phyloP scores from a whole-genome alignment of 176 grass and related monocot species.

The Triticum urartu region DNA sequence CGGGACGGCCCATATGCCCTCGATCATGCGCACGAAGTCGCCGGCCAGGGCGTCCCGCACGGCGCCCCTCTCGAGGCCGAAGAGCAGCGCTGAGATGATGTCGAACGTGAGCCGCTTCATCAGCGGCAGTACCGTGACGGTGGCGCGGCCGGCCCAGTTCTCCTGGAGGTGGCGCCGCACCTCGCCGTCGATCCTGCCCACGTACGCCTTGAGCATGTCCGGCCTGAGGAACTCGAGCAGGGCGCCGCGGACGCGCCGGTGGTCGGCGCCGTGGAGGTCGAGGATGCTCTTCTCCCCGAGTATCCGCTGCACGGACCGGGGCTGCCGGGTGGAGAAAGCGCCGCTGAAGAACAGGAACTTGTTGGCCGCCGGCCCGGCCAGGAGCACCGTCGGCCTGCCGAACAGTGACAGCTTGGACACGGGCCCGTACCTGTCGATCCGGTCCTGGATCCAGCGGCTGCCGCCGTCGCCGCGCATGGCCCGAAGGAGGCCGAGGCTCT shows the following conservation, averaged over 20 bases:
- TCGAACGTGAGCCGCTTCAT: constrained; percentile 57
- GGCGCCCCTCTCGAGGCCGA: constrained; percentile 35
- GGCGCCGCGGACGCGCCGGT: constrained; percentile 34
- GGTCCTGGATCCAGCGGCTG: constrained; percentile 35
- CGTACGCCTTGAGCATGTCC: constrained; percentile 46
- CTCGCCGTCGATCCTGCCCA: constrained; percentile 42
- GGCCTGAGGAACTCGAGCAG: constrained; percentile 51
- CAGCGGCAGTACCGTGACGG: constrained; percentile 42
- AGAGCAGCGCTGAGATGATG: constrained; percentile 44
- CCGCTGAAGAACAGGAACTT: constrained; percentile 36
- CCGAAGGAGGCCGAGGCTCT: constrained; percentile 50
- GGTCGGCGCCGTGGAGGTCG: constrained; percentile 46
- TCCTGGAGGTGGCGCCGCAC: constrained; percentile 39
- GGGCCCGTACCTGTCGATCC: constrained; percentile 33
- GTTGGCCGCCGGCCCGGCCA: constrained; percentile 34
- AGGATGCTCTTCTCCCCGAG: constrained; percentile 38
- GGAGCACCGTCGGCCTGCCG: constrained; percentile 27
- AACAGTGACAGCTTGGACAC: constrained; percentile 63
- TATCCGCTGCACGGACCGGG: constrained; percentile 24
- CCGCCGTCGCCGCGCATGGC: constrained; percentile 47
- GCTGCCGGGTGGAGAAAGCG: constrained; percentile 33
- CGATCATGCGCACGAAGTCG: constrained; percentile 40
- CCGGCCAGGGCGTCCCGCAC: constrained; percentile 21
- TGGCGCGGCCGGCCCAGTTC: constrained; percentile 11
- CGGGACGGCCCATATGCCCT: constrained; percentile 49